A percentile compares a stretch with the other conserved stretches of the same genome.
phyloP scores from a whole-genome alignment of 176 grass and related monocot genomes.

The Puccinellia tenuiflora region DNA sequence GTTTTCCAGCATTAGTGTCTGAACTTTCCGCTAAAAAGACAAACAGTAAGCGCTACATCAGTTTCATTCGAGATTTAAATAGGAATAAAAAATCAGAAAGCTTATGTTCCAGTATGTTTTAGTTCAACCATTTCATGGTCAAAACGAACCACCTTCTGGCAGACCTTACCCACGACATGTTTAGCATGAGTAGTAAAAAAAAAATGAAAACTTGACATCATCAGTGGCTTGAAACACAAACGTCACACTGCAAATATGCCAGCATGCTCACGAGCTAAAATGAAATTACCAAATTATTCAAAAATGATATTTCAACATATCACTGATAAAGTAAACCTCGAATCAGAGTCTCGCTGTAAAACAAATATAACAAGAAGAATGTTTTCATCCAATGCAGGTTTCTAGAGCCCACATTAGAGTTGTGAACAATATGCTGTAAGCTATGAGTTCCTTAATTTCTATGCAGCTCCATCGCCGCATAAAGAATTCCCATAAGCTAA shows the following conservation, averaged over 20 bases:
- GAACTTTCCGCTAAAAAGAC: too few relatives aligned
- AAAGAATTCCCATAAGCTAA: slow-evolving; percentile 25
- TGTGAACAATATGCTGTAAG: slow-evolving; percentile 29
- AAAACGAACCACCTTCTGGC: not conserved
- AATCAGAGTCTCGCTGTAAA: slow-evolving; percentile 10
- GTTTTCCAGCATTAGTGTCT: not conserved
- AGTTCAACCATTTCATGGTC: not conserved
- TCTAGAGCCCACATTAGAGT: slow-evolving; percentile 35
- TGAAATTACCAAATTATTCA: not conserved
- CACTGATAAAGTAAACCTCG: not conserved
- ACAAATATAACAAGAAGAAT: slow-evolving; percentile 20
- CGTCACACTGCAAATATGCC: not conserved
- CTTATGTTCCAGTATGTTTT: not conserved
- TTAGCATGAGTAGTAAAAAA: not conserved
- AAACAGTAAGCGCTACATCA: too few relatives aligned
- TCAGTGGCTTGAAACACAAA: not conserved
- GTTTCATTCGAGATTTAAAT: too few relatives aligned
- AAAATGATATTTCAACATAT: not conserved
- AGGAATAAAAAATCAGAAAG: too few relatives aligned
- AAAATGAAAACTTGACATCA: not conserved
- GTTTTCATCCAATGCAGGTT: slow-evolving; percentile 33
- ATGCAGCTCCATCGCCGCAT: slow-evolving; percentile 20
- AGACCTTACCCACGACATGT: not conserved
- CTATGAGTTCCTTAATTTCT: slow-evolving; percentile 13
- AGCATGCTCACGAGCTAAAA: not conserved